Evolutionary conservation across 805 yeast genomes (phyloP).

Genomic region (Vanderwaltozyma verrucispora): DNA sequence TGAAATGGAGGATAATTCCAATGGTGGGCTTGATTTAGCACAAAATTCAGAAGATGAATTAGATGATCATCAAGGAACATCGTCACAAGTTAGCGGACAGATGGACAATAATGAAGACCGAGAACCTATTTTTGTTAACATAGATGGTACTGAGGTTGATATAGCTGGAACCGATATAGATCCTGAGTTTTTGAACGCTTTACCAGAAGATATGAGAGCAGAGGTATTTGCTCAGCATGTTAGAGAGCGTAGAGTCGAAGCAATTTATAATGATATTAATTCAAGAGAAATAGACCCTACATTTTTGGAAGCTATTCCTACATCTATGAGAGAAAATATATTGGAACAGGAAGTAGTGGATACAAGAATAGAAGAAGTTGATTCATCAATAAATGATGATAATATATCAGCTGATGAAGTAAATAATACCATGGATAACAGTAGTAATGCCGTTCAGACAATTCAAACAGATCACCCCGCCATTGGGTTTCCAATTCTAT

Average conservation of each 20-base stretch:
- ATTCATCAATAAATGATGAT: background rate
- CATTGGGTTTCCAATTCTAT: no score
- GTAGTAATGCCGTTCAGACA: no score
- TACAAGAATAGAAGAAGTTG: slow-evolving; percentile 18
- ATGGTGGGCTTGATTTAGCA: slow-evolving; percentile 8
- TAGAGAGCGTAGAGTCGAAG: slow-evolving; percentile 60
- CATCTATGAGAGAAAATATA: slow-evolving; percentile 49
- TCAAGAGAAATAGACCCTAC: slow-evolving; percentile 68
- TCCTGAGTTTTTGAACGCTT: slow-evolving; percentile 79
- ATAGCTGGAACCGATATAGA: slow-evolving; percentile 86
- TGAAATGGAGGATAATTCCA: background rate
- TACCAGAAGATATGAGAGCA: slow-evolving; percentile 88
- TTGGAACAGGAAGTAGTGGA: slow-evolving; percentile 45
- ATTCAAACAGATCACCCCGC: no score
- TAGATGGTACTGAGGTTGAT: slow-evolving; percentile 73
- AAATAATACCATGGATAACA: slow-evolving; percentile 3
- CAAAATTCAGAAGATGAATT: slow-evolving; percentile 7
- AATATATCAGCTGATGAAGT: slow-evolving; percentile 9
- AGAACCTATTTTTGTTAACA: slow-evolving; percentile 56
- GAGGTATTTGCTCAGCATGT: slow-evolving; percentile 84
- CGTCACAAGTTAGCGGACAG: slow-evolving; percentile 1
- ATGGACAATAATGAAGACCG: slow-evolving; percentile 2
- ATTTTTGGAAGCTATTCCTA: slow-evolving; percentile 73
- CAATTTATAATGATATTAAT: slow-evolving; percentile 32
- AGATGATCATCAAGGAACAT: no score